Percentiles rank a stretch among this genome's conserved stretches.
Conservation (phyloP, 2,329 filamentous ascomycete species). For the Penicillium brasilianum region DNA sequence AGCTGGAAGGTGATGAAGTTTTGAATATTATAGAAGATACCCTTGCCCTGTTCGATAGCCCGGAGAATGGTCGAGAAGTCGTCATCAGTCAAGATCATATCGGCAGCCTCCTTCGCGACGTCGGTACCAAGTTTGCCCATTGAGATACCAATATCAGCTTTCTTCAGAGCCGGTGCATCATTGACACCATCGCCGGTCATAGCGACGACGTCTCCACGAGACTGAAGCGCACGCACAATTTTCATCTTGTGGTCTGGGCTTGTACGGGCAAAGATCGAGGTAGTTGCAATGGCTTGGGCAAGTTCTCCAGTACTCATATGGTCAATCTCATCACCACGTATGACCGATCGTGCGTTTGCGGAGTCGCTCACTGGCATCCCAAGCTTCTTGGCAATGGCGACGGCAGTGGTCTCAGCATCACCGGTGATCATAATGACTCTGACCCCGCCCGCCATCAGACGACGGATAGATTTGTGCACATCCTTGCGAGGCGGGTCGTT, state of each 20-base stretch:
- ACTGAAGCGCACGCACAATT: slow-evolving; percentile 88
- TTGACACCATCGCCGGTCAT: slow-evolving; percentile 99
- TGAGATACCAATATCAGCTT: slow-evolving; percentile 95
- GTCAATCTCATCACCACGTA: slow-evolving; percentile 91
- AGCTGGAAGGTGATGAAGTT: slow-evolving; percentile 99
- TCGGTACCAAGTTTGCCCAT: slow-evolving; percentile 97
- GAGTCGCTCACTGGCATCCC: slow-evolving; percentile 80
- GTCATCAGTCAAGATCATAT: slow-evolving; percentile 87
- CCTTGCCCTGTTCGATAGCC: slow-evolving; percentile 98
- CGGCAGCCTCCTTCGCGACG: slow-evolving; percentile 91
- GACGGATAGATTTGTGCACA: slow-evolving; percentile 85
- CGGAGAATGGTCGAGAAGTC: slow-evolving; percentile 90
- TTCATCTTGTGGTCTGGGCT: slow-evolving; percentile 98
- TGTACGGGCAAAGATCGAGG: slow-evolving; percentile 93
- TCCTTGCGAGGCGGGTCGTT: slow-evolving; percentile 92
- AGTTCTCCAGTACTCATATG: slow-evolving; percentile 85
- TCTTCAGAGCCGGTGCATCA: slow-evolving; percentile 94
- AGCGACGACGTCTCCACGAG: slow-evolving; percentile 92
- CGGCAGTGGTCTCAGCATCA: slow-evolving; percentile 90
- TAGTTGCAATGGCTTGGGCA: slow-evolving; percentile 80
- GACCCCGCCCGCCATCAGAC: slow-evolving; percentile 90
- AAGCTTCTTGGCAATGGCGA: slow-evolving; percentile 92
- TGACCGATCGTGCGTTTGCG: slow-evolving; percentile 65
- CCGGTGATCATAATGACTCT: slow-evolving; percentile 99
- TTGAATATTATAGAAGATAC: slow-evolving; percentile 99